Conservation (phyloP, 129 eudicot genomes). For the Daucus carota region DH1_v3.0 NC_030387.2:33482001-33482500, state of each 20-base stretch:
- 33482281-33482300: not conserved
- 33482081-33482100: not conserved
- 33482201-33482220: not conserved
- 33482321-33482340: not conserved
- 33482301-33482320: not conserved
- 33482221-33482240: not conserved
- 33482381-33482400: too few species aligned
- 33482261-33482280: not conserved
- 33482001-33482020: not conserved
- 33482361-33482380: not conserved
- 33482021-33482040: not conserved
- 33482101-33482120: not conserved
- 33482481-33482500: too few species aligned
- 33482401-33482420: too few species aligned
- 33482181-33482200: not conserved
- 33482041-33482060: constrained; percentile 1
- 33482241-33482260: not conserved
- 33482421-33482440: too few species aligned
- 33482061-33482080: not conserved
- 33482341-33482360: not conserved
- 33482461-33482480: too few species aligned
- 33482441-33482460: too few species aligned
- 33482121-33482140: not conserved
- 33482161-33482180: not conserved
- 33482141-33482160: not conserved